phyloP scores from a whole-genome alignment of 495 filamentous ascomycete genomes.

The Paragyromitra xinjiangensis region DNA sequence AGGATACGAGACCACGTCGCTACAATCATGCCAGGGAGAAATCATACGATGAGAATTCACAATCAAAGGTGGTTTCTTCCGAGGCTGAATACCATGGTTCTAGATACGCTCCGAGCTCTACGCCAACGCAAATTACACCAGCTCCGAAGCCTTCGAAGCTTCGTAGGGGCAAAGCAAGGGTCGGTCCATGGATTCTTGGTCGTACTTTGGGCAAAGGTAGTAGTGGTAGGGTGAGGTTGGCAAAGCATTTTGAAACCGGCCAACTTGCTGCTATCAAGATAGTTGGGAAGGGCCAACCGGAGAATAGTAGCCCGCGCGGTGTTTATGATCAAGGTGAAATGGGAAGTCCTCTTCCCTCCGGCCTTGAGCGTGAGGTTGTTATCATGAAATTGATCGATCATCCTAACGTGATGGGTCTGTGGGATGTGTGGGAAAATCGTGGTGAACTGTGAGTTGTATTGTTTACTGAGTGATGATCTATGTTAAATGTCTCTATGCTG shows the following conservation, averaged over 20 bases:
- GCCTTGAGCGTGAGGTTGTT: slow-evolving; percentile 89
- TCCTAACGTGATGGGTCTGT: slow-evolving; percentile 86
- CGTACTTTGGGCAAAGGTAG: slow-evolving; percentile 85
- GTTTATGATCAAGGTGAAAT: slow-evolving; percentile 58
- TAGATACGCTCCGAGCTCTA: background rate
- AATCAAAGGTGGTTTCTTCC: background rate
- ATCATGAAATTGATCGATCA: slow-evolving; percentile 97
- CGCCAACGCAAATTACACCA: background rate
- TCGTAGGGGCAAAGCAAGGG: slow-evolving; percentile 47
- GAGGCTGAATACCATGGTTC: background rate
- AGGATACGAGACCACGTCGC: slow-evolving; percentile 1
- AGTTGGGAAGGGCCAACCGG: slow-evolving; percentile 66
- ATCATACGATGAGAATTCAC: background rate
- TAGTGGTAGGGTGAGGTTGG: slow-evolving; percentile 82
- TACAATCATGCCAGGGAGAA: background rate
- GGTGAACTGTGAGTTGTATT: slow-evolving; percentile 78
- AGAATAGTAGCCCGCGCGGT: slow-evolving; percentile 74
- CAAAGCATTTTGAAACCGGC: slow-evolving; percentile 75
- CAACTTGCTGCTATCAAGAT: slow-evolving; percentile 93
- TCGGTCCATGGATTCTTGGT: slow-evolving; percentile 80
- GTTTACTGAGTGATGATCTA: slow-evolving; percentile 19
- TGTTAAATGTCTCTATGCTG: slow-evolving; percentile 16
- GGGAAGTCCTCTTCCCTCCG: slow-evolving; percentile 74
- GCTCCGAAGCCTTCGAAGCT: slow-evolving; percentile 1
- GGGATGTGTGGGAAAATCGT: slow-evolving; percentile 96